Conservation (phyloP, 1,139 yeast genomes). For the Scheffersomyces quercinus region DNA sequence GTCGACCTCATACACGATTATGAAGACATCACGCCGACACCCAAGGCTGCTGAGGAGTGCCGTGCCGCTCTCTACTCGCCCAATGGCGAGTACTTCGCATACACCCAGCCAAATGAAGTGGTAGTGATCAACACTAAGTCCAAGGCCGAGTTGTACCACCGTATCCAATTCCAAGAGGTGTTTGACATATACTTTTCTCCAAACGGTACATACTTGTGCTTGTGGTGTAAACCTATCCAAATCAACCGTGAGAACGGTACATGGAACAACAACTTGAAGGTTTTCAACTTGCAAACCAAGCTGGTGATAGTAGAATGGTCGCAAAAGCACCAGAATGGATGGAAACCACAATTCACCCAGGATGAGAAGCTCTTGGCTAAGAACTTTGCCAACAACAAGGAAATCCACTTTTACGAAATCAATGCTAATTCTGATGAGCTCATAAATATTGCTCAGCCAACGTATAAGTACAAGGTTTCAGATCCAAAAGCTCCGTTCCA, state of each 20-base stretch:
- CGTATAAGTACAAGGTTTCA: conserved; percentile 62
- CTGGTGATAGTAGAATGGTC: conserved; percentile 65
- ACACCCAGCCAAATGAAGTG: conserved; percentile 57
- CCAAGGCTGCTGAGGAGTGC: conserved; percentile 34
- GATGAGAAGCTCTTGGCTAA: conserved; percentile 75
- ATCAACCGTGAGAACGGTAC: conserved; percentile 61
- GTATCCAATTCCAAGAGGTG: conserved; percentile 58
- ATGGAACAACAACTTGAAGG: conserved; percentile 73
- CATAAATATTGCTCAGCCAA: conserved; percentile 49
- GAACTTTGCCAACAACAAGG: conserved; percentile 54
- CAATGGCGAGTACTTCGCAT: conserved; percentile 58
- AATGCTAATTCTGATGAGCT: conserved; percentile 42
- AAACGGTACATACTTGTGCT: conserved; percentile 75
- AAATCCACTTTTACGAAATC: conserved; percentile 72
- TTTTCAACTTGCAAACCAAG: conserved; percentile 57
- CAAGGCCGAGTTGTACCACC: conserved; percentile 34
- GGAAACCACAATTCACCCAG: conserved; percentile 87
- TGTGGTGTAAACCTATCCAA: conserved; percentile 89
- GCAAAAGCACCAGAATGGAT: conserved; percentile 82
- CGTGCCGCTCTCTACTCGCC: conserved; percentile 51
- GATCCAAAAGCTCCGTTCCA: conserved; percentile 56
- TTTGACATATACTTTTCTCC: conserved; percentile 88
- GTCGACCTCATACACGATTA: conserved; percentile 18
- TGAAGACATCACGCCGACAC: conserved; percentile 17
- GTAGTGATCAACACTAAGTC: conserved; percentile 56